phyloP scores from a whole-genome alignment of 2,329 filamentous ascomycete species.

The Byssochlamys sp. region DNA sequence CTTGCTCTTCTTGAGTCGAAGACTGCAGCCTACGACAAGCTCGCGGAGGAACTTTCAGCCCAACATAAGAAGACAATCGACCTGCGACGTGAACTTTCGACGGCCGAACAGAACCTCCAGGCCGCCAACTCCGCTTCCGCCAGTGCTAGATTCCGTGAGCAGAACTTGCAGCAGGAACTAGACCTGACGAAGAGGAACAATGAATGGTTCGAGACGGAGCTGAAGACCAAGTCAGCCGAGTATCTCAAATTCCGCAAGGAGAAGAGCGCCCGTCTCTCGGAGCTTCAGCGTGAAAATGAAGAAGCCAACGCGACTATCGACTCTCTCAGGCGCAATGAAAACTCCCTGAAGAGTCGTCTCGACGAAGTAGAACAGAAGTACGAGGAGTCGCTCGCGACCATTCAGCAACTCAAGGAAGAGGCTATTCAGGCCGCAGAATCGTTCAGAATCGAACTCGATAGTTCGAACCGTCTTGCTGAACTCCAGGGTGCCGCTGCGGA shows the following conservation, averaged over 20 bases:
- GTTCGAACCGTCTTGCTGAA: constrained; percentile 68
- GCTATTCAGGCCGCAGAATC: constrained; percentile 73
- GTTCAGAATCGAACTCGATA: constrained; percentile 77
- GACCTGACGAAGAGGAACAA: constrained; percentile 80
- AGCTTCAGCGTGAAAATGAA: constrained; percentile 79
- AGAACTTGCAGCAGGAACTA: constrained; percentile 80
- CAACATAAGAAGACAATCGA: constrained; percentile 83
- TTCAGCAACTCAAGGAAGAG: constrained; percentile 77
- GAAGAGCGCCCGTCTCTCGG: constrained; percentile 78
- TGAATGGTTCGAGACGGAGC: constrained; percentile 84
- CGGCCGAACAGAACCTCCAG: constrained; percentile 75
- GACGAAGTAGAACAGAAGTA: constrained; percentile 78
- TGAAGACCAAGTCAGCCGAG: constrained; percentile 81
- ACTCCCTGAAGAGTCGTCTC: constrained; percentile 67
- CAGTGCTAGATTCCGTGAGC: constrained; percentile 79
- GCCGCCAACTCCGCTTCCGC: constrained; percentile 68
- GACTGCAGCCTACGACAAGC: constrained; percentile 70
- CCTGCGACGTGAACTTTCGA: constrained; percentile 69
- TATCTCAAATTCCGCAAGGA: constrained; percentile 87
- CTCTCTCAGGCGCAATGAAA: constrained; percentile 67
- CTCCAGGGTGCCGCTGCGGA: constrained; percentile 52
- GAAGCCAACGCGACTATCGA: constrained; percentile 71
- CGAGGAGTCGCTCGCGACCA: constrained; percentile 69
- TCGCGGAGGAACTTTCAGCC: constrained; percentile 75
- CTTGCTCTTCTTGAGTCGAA: constrained; percentile 83